Conservation (phyloP, 768 basidiomycete species). For the Lactarius pseudohatsudake region DNA sequence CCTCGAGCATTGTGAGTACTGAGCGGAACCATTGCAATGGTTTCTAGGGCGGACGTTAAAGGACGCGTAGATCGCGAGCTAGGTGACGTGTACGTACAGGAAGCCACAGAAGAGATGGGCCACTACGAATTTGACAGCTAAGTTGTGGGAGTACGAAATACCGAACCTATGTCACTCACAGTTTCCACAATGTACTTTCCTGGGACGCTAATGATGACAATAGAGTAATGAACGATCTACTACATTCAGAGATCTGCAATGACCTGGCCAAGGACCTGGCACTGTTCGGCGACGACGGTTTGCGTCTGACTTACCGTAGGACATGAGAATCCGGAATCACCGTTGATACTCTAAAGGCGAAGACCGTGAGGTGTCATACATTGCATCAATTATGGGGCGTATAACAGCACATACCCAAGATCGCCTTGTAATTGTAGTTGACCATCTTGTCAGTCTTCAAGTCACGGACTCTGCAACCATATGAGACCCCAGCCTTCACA, state of each 20-base stretch:
- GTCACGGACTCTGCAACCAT: constrained; percentile 16
- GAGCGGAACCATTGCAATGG: constrained; percentile 26
- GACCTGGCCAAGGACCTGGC: constrained; percentile 15
- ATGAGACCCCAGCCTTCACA: not conserved
- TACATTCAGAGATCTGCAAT: not conserved
- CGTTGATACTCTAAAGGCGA: constrained; percentile 3
- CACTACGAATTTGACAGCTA: not conserved
- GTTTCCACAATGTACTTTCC: constrained; percentile 15
- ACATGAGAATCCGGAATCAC: not conserved
- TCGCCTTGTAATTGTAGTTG: not conserved
- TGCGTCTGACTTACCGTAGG: not conserved
- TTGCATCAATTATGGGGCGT: not conserved
- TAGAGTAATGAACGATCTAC: not conserved
- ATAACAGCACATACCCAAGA: not conserved
- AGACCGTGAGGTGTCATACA: not conserved
- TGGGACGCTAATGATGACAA: not conserved
- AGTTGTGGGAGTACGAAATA: not conserved
- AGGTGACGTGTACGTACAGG: constrained; percentile 6
- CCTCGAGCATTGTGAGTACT: not conserved
- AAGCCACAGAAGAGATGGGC: constrained; percentile 21
- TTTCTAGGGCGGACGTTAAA: not conserved
- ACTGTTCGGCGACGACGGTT: not conserved
- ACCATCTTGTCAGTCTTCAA: constrained; percentile 17
- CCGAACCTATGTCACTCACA: not conserved
- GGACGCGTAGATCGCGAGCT: not conserved